Percentiles rank a stretch among this genome's conserved stretches.
Evolutionary conservation across 257 asterid species (phyloP).

Genomic region (Solanum chiquidenum): DNA sequence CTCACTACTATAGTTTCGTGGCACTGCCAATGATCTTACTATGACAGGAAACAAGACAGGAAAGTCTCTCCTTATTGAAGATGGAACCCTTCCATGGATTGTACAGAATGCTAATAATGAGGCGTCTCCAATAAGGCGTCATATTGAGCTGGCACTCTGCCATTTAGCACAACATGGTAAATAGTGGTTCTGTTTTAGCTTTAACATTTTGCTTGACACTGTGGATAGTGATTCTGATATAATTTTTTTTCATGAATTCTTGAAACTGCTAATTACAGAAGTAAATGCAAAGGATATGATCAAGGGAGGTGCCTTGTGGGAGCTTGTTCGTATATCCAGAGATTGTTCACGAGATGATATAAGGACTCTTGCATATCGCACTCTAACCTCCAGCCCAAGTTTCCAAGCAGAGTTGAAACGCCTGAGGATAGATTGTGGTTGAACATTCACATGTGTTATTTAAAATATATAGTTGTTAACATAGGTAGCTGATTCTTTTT

Average conservation of each 20-base stretch:
- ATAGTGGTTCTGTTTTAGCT: not conserved
- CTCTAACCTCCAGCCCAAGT: constrained; percentile 39
- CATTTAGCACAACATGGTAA: constrained; percentile 79
- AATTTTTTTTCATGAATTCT: not conserved
- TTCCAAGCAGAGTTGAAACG: constrained; percentile 57
- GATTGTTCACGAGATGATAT: constrained; percentile 71
- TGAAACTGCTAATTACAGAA: constrained; percentile 32
- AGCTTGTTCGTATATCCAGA: constrained; percentile 62
- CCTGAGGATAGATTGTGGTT: constrained; percentile 40
- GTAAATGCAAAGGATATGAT: constrained; percentile 66
- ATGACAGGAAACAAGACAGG: constrained; percentile 44
- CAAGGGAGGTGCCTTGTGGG: constrained; percentile 63
- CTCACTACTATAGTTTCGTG: not conserved
- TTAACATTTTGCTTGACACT: not conserved
- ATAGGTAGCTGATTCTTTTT: constrained; percentile 2
- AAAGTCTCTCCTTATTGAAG: constrained; percentile 69
- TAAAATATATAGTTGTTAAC: not conserved
- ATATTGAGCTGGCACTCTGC: constrained; percentile 77
- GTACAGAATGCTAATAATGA: constrained; percentile 74
- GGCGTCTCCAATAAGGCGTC: constrained; percentile 62
- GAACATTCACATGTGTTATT: not conserved
- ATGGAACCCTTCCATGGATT: constrained; percentile 76
- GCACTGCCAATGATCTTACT: not conserved
- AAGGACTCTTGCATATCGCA: constrained; percentile 52
- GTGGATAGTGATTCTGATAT: not conserved